Conservation (phyloP, 768 basidiomycete genomes). For the Sarcomyxa edulis region DNA sequence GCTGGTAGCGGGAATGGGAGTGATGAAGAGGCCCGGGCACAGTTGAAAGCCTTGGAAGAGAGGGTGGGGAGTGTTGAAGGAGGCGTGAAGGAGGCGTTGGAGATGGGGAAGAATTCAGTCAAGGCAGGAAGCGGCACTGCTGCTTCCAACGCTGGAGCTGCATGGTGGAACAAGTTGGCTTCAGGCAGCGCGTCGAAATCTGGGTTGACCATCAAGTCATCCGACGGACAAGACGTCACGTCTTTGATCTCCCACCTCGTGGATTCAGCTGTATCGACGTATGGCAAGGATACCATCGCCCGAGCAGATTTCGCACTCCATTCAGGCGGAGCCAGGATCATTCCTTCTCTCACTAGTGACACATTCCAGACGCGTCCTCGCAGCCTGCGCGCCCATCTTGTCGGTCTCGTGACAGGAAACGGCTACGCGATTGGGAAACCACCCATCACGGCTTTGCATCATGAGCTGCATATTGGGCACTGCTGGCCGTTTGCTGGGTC, state of each 20-base stretch:
- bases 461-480: slow-evolving; percentile 74
- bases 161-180: slow-evolving; percentile 70
- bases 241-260: slow-evolving; percentile 71
- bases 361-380: slow-evolving; percentile 64
- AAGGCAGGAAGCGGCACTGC: slow-evolving; percentile 29
- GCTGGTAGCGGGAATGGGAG: slow-evolving; percentile 13
- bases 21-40: slow-evolving; percentile 55
- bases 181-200: slow-evolving; percentile 34
- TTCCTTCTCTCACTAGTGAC: slow-evolving; percentile 80
- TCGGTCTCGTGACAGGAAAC: slow-evolving; percentile 56
- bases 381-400: slow-evolving; percentile 39
- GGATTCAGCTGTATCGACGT: slow-evolving; percentile 62
- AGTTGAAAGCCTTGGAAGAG: slow-evolving; percentile 55
- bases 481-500: slow-evolving; percentile 92
- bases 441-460: slow-evolving; percentile 84
- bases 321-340: slow-evolving; percentile 74
- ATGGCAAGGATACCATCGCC: slow-evolving; percentile 72
- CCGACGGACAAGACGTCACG: slow-evolving; percentile 69
- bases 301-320: slow-evolving; percentile 83
- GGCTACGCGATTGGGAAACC: slow-evolving; percentile 68
- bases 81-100: slow-evolving; percentile 67
- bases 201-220: slow-evolving; percentile 60
- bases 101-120: slow-evolving; percentile 45
- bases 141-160: slow-evolving; percentile 29
- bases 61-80: slow-evolving; percentile 57